A percentile compares a stretch with the other conserved stretches of the same genome.
These are phyloP conservation scores for Xenoacremonium recifei DNA, from an alignment of 2,329 filamentous ascomycete genomes.

Conservation along the genomic window DNA sequence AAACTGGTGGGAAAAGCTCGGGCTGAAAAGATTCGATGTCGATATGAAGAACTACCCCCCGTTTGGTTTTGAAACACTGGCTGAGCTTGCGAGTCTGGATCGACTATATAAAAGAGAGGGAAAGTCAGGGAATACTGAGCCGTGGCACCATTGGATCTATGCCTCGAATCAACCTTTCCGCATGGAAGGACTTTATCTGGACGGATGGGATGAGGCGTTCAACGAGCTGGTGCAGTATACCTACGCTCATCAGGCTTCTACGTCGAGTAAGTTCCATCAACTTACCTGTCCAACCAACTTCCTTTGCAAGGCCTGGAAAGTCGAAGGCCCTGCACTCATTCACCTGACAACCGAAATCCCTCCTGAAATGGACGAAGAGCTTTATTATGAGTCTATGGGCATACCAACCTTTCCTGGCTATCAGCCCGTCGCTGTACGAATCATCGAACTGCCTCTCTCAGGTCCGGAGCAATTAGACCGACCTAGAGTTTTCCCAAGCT, in stretches of 20 bases:
- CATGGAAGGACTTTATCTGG: not conserved
- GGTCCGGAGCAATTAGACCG: not conserved
- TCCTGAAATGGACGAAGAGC: not conserved
- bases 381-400: not conserved
- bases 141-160: slow-evolving; percentile 7
- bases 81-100: not conserved
- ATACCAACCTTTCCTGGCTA: not conserved
- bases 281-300: slow-evolving; percentile 3
- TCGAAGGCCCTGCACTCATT: slow-evolving; percentile 5
- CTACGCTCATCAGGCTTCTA: slow-evolving; percentile 1
- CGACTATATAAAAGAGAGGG: not conserved
- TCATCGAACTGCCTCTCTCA: slow-evolving; percentile 4
- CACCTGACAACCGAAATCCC: slow-evolving; percentile 7
- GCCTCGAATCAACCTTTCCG: slow-evolving; percentile 1
- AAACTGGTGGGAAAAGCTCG: slow-evolving; percentile 6
- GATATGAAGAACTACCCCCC: not conserved
- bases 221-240: slow-evolving; percentile 3
- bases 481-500: slow-evolving; percentile 5
- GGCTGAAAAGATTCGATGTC: slow-evolving; percentile 3
- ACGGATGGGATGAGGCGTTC: slow-evolving; percentile 7
- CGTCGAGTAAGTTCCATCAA: slow-evolving; percentile 1
- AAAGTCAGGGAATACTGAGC: not conserved
- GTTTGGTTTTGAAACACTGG: not conserved
- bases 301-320: slow-evolving; percentile 4
- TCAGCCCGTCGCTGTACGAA: slow-evolving; percentile 1